These are phyloP conservation scores for Hymenotorrendiella dingleyae DNA, from an alignment of 2,329 filamentous ascomycete genomes.

Conservation along the genomic window DNA sequence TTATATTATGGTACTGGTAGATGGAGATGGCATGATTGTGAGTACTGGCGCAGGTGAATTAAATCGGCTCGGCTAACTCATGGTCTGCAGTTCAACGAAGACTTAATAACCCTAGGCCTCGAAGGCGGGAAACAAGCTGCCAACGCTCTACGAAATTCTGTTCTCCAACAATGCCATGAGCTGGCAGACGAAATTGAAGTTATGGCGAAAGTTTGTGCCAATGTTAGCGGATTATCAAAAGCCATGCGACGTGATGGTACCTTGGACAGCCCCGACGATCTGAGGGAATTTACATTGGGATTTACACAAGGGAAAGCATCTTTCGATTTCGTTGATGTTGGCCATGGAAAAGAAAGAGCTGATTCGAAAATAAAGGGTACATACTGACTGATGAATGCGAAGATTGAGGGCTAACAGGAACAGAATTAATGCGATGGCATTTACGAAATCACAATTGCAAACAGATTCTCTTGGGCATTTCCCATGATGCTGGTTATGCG, in stretches of 20 bases:
- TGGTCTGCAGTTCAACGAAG: slow-evolving; percentile 51
- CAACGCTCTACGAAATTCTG: slow-evolving; percentile 41
- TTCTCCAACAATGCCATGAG: slow-evolving; percentile 42
- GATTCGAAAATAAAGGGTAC: slow-evolving; percentile 56
- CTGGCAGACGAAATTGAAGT: slow-evolving; percentile 45
- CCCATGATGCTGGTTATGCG: slow-evolving; percentile 55
- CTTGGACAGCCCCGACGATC: slow-evolving; percentile 38
- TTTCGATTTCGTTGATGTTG: slow-evolving; percentile 61
- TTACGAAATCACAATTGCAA: slow-evolving; percentile 56
- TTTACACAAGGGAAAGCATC: slow-evolving; percentile 54
- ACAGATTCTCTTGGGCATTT: slow-evolving; percentile 55
- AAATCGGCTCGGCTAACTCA: slow-evolving; percentile 5
- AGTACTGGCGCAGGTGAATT: slow-evolving; percentile 16
- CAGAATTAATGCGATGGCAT: slow-evolving; percentile 45
- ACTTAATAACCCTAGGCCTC: slow-evolving; percentile 47
- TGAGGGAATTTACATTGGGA: slow-evolving; percentile 52
- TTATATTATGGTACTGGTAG: slow-evolving; percentile 56
- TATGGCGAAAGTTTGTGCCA: slow-evolving; percentile 50
- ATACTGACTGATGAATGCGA: slow-evolving; percentile 3
- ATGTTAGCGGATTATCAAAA: slow-evolving; percentile 44
- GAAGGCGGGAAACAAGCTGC: slow-evolving; percentile 35
- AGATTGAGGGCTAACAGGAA: slow-evolving; percentile 10
- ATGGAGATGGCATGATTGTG: slow-evolving; percentile 58
- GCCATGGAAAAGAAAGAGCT: slow-evolving; percentile 50
- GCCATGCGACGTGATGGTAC: slow-evolving; percentile 44